phyloP scores from a whole-genome alignment of 2,329 filamentous ascomycete species.

The Aureobasidium namibiae region DNA sequence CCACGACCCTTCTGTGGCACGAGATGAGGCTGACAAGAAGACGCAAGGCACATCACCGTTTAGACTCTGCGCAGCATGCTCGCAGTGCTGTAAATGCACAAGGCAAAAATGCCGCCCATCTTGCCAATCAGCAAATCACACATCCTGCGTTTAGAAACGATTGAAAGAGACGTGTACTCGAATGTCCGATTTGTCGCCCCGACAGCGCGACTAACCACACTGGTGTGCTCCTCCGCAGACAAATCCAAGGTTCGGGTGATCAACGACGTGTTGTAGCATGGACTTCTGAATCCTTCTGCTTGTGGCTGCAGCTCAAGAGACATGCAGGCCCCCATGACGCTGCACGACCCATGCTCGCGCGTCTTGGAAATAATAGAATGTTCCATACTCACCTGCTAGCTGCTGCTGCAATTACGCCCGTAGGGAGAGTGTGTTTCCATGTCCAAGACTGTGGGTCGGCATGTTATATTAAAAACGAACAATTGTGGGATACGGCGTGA shows the following conservation, averaged over 20 bases:
- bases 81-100: background rate
- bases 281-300: background rate
- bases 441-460: constrained; percentile 9
- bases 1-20: background rate
- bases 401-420: background rate
- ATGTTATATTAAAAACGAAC: constrained; percentile 13
- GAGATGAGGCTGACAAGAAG: background rate
- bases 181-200: background rate
- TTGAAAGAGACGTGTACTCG: background rate
- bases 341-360: background rate
- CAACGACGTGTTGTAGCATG: background rate
- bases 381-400: background rate
- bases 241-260: background rate
- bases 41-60: constrained; percentile 1
- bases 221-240: background rate
- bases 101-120: background rate
- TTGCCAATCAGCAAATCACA: background rate
- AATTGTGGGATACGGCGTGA: background rate
- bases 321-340: background rate
- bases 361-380: background rate
- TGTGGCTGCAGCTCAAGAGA: background rate
- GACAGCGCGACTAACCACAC: background rate
- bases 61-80: background rate
- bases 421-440: constrained; percentile 4
- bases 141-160: background rate